A percentile compares a stretch with the other conserved stretches of the same genome.
phyloP scores from a whole-genome alignment of 164 flowering plant genomes.

The Berberis vulgaris region DNA sequence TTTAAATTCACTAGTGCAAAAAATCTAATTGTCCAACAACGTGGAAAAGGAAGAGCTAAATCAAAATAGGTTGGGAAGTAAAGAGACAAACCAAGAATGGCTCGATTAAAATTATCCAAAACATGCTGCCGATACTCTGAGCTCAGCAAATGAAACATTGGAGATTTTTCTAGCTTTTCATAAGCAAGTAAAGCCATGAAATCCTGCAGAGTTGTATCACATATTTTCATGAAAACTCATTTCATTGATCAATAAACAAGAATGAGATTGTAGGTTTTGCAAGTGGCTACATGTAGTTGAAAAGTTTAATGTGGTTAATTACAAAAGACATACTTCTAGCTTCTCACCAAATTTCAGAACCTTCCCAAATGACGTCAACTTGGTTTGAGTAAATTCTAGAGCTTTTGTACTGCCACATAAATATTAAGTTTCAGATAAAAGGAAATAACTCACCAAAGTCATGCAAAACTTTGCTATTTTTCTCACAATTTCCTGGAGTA shows the following conservation, averaged over 20 bases:
- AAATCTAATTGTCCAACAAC: not conserved
- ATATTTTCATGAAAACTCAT: not conserved
- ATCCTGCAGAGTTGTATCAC: slow-evolving; percentile 26
- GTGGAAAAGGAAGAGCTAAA: not conserved
- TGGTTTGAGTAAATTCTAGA: slow-evolving; percentile 71
- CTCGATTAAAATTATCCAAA: slow-evolving; percentile 74
- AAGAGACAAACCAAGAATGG: slow-evolving; percentile 67
- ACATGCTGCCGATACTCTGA: slow-evolving; percentile 63
- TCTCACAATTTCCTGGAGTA: too few relatives aligned
- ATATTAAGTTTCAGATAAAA: slow-evolving; percentile 4
- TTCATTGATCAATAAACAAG: too few relatives aligned
- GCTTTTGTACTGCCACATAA: slow-evolving; percentile 84
- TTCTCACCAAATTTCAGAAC: slow-evolving; percentile 44
- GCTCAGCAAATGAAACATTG: slow-evolving; percentile 87
- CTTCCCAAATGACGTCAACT: slow-evolving; percentile 74
- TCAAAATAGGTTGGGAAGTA: not conserved
- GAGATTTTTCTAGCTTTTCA: slow-evolving; percentile 90
- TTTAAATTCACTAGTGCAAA: too few relatives aligned
- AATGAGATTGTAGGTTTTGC: too few relatives aligned
- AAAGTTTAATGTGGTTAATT: slow-evolving; percentile 14
- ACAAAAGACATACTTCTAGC: too few relatives aligned
- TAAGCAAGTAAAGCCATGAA: slow-evolving; percentile 85
- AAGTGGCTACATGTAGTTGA: not conserved
- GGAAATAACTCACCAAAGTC: too few relatives aligned
- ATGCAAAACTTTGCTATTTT: too few relatives aligned